A percentile compares a stretch with the other conserved stretches of the same genome.
These are phyloP conservation scores for Wickerhamomyces xylosicus DNA, from an alignment of 805 yeast genomes.

Conservation along the genomic window DNA sequence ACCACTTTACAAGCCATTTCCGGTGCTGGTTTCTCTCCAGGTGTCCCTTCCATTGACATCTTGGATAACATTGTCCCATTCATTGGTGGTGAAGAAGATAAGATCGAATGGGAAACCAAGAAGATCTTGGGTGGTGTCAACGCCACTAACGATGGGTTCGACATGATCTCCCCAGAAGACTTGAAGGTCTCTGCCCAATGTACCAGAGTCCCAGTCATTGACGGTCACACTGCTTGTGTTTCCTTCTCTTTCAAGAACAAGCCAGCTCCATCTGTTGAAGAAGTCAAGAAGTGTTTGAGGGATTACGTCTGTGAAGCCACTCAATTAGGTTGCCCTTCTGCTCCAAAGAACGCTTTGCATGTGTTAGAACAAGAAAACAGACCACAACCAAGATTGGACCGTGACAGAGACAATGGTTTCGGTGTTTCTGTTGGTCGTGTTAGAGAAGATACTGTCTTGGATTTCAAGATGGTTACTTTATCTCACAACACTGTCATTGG, in stretches of 20 bases:
- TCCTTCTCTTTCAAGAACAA: slow-evolving; percentile 71
- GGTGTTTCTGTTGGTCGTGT: slow-evolving; percentile 93
- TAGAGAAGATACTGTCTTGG: slow-evolving; percentile 88
- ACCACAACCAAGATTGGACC: slow-evolving; percentile 96
- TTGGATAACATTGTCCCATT: slow-evolving; percentile 91
- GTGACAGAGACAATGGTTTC: slow-evolving; percentile 89
- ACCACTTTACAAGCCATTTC: slow-evolving; percentile 96
- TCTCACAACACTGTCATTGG: slow-evolving; percentile 97
- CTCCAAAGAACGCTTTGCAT: slow-evolving; percentile 88
- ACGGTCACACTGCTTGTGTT: slow-evolving; percentile 96
- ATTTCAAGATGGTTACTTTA: slow-evolving; percentile 92
- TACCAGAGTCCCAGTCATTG: slow-evolving; percentile 93
- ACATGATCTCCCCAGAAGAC: slow-evolving; percentile 52
- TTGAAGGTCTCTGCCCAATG: slow-evolving; percentile 91
- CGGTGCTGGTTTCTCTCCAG: slow-evolving; percentile 98
- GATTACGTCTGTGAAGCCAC: slow-evolving; percentile 80
- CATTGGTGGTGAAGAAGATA: slow-evolving; percentile 96
- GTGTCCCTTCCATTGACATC: slow-evolving; percentile 91
- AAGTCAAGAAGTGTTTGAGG: slow-evolving; percentile 58
- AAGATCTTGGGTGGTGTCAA: slow-evolving; percentile 73
- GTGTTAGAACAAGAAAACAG: slow-evolving; percentile 86
- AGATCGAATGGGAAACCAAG: slow-evolving; percentile 96
- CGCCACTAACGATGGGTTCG: slow-evolving; percentile 41
- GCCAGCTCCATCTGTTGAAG: slow-evolving; percentile 79
- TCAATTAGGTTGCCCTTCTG: slow-evolving; percentile 74